These are phyloP conservation scores for Candida pseudoviswanathii DNA, from an alignment of 1,139 yeast genomes.

Conservation along the genomic window DNA sequence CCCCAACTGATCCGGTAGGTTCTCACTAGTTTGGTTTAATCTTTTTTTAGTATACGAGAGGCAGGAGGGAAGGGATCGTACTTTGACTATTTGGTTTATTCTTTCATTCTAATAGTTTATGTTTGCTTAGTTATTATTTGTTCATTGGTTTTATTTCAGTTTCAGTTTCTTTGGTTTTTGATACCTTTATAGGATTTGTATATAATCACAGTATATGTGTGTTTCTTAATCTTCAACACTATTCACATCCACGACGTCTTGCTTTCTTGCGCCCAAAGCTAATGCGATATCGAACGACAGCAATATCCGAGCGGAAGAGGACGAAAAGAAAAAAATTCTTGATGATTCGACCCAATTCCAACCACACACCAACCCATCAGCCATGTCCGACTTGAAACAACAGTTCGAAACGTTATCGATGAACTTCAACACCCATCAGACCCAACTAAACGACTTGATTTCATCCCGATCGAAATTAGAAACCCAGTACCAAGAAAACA, in stretches of 20 bases:
- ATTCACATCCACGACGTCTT: background rate
- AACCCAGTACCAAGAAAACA: conserved; percentile 86
- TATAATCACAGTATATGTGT: background rate
- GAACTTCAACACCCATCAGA: conserved; percentile 40
- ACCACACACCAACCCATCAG: background rate
- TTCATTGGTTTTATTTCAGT: background rate
- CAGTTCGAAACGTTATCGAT: conserved; percentile 45
- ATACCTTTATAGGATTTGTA: background rate
- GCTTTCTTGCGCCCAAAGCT: no score
- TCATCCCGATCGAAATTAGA: conserved; percentile 69
- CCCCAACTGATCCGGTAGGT: conserved; percentile 17
- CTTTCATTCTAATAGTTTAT: background rate
- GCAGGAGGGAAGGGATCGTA: background rate
- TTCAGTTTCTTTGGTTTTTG: background rate
- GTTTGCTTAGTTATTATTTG: background rate
- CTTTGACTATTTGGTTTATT: background rate
- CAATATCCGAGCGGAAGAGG: background rate
- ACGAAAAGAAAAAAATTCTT: background rate
- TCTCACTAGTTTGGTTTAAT: background rate
- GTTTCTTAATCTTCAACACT: background rate
- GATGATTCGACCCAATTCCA: background rate
- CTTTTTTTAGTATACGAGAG: background rate
- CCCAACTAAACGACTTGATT: conserved; percentile 47
- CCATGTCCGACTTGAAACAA: conserved; percentile 20
- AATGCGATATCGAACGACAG: no score